phyloP scores from a whole-genome alignment of 73 alveolate genomes.

The Strombidium stylifer region DNA sequence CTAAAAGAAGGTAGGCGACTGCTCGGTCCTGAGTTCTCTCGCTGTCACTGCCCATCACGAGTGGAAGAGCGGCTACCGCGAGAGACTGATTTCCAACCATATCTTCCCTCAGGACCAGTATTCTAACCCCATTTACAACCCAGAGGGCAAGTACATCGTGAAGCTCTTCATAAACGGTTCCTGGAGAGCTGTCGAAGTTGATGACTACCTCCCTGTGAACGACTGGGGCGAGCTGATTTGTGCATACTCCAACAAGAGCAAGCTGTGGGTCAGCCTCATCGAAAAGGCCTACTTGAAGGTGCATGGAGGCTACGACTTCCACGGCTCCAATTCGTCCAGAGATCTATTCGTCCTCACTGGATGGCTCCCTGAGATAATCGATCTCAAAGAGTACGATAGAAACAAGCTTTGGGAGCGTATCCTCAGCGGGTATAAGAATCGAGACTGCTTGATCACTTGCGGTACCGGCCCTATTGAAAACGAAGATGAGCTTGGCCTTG shows the following conservation, averaged over 20 bases:
- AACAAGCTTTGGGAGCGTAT: slow-evolving; percentile 56
- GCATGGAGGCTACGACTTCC: slow-evolving; percentile 61
- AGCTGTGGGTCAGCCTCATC: slow-evolving; percentile 56
- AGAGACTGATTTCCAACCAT: slow-evolving; percentile 32
- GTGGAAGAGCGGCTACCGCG: slow-evolving; percentile 27
- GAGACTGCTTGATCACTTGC: slow-evolving; percentile 49
- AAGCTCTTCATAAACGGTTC: slow-evolving; percentile 53
- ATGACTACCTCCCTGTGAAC: slow-evolving; percentile 57
- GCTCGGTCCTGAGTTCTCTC: slow-evolving; percentile 50
- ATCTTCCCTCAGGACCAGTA: slow-evolving; percentile 51
- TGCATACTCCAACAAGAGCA: slow-evolving; percentile 59
- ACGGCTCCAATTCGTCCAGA: slow-evolving; percentile 58
- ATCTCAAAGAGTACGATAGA: slow-evolving; percentile 22
- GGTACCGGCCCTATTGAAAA: slow-evolving; percentile 42
- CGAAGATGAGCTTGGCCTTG: slow-evolving; percentile 60
- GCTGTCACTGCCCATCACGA: slow-evolving; percentile 69
- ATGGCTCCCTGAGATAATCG: slow-evolving; percentile 67
- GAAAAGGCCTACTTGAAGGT: slow-evolving; percentile 67
- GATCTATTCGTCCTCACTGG: slow-evolving; percentile 61
- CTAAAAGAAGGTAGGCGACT: slow-evolving; percentile 56
- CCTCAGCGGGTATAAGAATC: slow-evolving; percentile 35
- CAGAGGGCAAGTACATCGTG: slow-evolving; percentile 54
- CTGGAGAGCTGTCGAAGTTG: slow-evolving; percentile 59
- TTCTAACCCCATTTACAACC: slow-evolving; percentile 38
- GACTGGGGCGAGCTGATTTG: slow-evolving; percentile 23